Evolutionary conservation across 2,329 filamentous ascomycete species (phyloP), one percentile per base, ranked within the genome.

Genomic region (Aspergillus puulaauensis): DNA sequence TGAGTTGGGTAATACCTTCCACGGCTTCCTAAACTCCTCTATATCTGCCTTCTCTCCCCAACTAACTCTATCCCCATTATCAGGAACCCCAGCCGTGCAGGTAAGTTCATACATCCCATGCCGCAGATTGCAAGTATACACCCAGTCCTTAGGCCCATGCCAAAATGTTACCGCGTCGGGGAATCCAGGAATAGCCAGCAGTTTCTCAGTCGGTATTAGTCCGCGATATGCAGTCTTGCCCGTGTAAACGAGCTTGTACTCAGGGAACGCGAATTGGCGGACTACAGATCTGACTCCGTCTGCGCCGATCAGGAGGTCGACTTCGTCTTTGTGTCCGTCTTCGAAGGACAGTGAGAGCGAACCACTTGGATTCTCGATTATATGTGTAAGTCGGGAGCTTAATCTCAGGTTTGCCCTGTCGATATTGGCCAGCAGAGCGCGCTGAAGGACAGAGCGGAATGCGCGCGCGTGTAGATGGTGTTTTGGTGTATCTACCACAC

Each of bases 241-340:
- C 4, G 59, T 62, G 21, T 62, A 62, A 23, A 31, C n/a, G 8
- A 62, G 52, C 1, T 23, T 44, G 24, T 62, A 46, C 6, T 61
- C 51, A 2, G 58, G 61, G 44, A 61, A 61, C 5, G 53, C 31
- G 47, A 57, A 61, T 35, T 54, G 52, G 4, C 58, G 58, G 37
- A 62, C 61, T 2, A 53, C 53, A 11, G 61, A 62, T 33, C 58
- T 50, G n/a, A 62, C 56, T 6, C 61, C 61, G 31, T 61, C 61
- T 5, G 61, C 58, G 2, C 61, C 61, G 7, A 62, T 52, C 2
- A 61, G 45, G 2, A 62, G 50, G 14, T 61, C 61, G 1, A 54
- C 58, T 17, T 58, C 50, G 27, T 54, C 53, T 5, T 35, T 39
- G 7, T 51, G 35, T 15, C 47, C 50, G 45, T 61, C 52, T 24